Base-by-base conservation (phyloP, 2,329 filamentous ascomycete genomes). In the Calonectria naviculata region DNA sequence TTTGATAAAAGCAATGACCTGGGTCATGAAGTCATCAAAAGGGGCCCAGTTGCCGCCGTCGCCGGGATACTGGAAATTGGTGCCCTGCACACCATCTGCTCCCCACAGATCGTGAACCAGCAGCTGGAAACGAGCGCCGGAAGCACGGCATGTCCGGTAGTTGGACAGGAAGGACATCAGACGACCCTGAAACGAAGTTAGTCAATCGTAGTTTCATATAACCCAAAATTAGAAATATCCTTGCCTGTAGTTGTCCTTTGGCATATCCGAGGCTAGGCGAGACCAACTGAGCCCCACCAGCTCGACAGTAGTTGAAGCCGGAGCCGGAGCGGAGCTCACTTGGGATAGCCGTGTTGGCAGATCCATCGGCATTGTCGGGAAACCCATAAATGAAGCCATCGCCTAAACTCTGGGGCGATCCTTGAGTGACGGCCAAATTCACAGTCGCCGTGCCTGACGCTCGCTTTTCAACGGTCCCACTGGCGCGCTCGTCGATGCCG, bases 151-250 rank as follows among this genome's bases (percentile, higher is more conserved):
- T 34, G 52, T 58, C 34, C 52, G n/a, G n/a, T 58, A 58, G 31
- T 58, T 58, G 52, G 52, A 58, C 52, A 58, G 38, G 31, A 58
- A 58, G 8, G 52, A 58, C 52, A 58, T 38, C 31, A 58, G 21
- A 38, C 52, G 52, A 12, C 52, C 52, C 52, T 58, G 19, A 2
- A 8, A 4, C 21, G 1, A 2, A 12, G 19, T 46, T 10, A 46
- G n/a, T 13, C 12, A 26, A 10, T 36, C 10, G 3, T 12, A 4
- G 10, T 36, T 58, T 36, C 10, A 36, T n/a, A 6, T 15, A 19
- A 17, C 12, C 6, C 5, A 58, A 19, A 19, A 17, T 17, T 17
- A 1, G 15, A 5, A 3, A 19, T 7, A 2, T 1, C 2, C 31
- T 26, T 26, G 26, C 52, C 34, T 58, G 52, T 2, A 58, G 24